Conservation (phyloP, 176 grass and related monocot species). For the Bothriochloa decipiens region DNA sequence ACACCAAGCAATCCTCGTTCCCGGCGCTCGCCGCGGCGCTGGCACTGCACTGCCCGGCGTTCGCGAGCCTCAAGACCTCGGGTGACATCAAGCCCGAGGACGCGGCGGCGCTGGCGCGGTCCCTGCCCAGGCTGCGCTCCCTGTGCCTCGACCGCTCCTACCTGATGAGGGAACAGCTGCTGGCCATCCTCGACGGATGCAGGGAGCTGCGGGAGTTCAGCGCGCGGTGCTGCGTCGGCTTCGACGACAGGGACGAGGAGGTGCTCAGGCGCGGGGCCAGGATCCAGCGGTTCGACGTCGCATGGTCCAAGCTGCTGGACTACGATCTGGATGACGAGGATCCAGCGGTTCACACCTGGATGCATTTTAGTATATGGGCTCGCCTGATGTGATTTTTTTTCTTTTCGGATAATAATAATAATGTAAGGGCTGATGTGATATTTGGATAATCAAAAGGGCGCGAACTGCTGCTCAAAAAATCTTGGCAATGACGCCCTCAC, state of each 20-base stretch:
- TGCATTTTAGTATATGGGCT: no score
- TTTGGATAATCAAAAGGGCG: no score
- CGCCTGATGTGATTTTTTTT: no score
- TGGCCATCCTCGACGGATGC: conserved; percentile 57
- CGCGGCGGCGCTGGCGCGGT: conserved; percentile 32
- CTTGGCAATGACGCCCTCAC: no score
- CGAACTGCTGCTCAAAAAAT: no score
- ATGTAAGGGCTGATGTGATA: no score
- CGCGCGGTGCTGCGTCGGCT: conserved; percentile 67
- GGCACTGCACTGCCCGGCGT: conserved; percentile 32
- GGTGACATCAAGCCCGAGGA: conserved; percentile 71
- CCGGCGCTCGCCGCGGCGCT: conserved; percentile 43
- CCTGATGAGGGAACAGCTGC: conserved; percentile 50
- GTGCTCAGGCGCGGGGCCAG: conserved; percentile 15
- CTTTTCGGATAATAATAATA: no score
- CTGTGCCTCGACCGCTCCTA: conserved; percentile 64
- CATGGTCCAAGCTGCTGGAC: conserved; percentile 55
- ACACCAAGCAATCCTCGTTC: conserved; percentile 58
- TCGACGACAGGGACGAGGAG: conserved; percentile 54
- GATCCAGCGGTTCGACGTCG: conserved; percentile 50
- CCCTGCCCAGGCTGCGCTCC: conserved; percentile 33
- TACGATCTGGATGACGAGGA: neutral
- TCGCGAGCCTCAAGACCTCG: conserved; percentile 42
- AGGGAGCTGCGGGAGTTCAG: conserved; percentile 41
- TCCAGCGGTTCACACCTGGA: fast-evolving